Evolutionary conservation across 495 filamentous ascomycete species (phyloP).

Genomic region (Talaromyces borbonicus): DNA sequence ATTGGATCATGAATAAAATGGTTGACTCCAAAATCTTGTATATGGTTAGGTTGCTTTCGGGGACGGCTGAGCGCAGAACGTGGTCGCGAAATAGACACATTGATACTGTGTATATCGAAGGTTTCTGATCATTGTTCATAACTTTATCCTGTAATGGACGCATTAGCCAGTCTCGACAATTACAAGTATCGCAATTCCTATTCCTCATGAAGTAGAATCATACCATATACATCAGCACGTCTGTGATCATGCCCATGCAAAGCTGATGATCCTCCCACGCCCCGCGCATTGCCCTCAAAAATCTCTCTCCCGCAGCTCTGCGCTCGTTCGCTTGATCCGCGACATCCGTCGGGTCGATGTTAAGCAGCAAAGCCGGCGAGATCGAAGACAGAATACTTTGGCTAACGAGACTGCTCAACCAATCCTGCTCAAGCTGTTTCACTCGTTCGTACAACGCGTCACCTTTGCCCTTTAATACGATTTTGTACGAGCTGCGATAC

Average conservation of each 20-base stretch:
- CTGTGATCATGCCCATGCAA: conserved; percentile 94
- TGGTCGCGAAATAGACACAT: conserved; percentile 85
- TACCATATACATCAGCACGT: conserved; percentile 97
- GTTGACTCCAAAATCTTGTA: conserved; percentile 68
- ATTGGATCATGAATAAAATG: conserved; percentile 79
- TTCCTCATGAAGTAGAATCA: too few relatives aligned
- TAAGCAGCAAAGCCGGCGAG: conserved; percentile 45
- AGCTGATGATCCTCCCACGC: conserved; percentile 84
- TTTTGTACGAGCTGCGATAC: conserved; percentile 91
- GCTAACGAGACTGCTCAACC: conserved; percentile 63
- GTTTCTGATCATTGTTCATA: conserved; percentile 56
- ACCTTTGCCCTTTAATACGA: conserved; percentile 85
- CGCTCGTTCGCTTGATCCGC: conserved; percentile 62
- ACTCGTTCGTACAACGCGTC: conserved; percentile 72
- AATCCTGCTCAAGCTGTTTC: conserved; percentile 65
- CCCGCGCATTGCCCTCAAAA: conserved; percentile 62
- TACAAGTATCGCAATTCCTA: too few relatives aligned
- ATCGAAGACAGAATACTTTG: conserved; percentile 52
- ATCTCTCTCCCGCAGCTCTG: conserved; percentile 69
- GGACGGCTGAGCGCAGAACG: conserved; percentile 51
- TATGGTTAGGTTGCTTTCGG: conserved; percentile 38
- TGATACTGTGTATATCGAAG: conserved; percentile 69
- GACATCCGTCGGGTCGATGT: conserved; percentile 28
- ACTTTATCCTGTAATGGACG: conserved; percentile 53
- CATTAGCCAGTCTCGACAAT: too few relatives aligned